Evolutionary conservation across 257 asterid genomes (phyloP).

Genomic region (Nicotiana tomentosiformis): DNA sequence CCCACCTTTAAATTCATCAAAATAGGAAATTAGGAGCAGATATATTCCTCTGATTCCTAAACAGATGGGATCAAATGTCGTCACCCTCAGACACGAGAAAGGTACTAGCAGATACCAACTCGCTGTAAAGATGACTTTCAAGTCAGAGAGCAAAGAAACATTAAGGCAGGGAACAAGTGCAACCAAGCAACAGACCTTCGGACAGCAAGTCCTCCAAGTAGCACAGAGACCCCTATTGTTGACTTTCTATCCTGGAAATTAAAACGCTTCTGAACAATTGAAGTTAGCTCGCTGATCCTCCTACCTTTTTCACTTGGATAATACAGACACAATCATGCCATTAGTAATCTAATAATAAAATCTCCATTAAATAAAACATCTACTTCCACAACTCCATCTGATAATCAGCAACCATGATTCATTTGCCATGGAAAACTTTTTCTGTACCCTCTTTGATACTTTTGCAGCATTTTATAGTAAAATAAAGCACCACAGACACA

Average conservation of each 20-base stretch:
- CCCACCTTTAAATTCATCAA: constrained; percentile 19
- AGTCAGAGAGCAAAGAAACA: neutral
- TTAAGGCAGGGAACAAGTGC: neutral
- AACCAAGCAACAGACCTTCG: constrained; percentile 36
- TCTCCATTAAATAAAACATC: neutral
- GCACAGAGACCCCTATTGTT: constrained; percentile 68
- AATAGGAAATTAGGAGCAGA: neutral
- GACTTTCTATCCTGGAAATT: constrained; percentile 66
- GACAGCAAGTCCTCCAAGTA: constrained; percentile 74
- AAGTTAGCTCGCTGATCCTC: constrained; percentile 63
- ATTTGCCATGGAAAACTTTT: neutral
- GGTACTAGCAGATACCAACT: constrained; percentile 21
- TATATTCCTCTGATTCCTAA: constrained; percentile 11
- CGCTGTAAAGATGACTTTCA: constrained; percentile 29
- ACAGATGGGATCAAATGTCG: constrained; percentile 20
- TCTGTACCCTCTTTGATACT: neutral
- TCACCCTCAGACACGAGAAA: constrained; percentile 38
- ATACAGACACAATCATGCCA: neutral
- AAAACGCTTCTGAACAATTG: constrained; percentile 64
- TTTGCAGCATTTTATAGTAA: neutral
- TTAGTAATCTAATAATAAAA: neutral
- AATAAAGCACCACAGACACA: neutral
- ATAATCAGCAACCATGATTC: neutral
- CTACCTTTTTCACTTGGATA: constrained; percentile 63
- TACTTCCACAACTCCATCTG: neutral